Percentiles rank a stretch among this genome's conserved stretches.
Evolutionary conservation across 73 alveolate genomes (phyloP).

Genomic region (Blepharisma stoltei): DNA sequence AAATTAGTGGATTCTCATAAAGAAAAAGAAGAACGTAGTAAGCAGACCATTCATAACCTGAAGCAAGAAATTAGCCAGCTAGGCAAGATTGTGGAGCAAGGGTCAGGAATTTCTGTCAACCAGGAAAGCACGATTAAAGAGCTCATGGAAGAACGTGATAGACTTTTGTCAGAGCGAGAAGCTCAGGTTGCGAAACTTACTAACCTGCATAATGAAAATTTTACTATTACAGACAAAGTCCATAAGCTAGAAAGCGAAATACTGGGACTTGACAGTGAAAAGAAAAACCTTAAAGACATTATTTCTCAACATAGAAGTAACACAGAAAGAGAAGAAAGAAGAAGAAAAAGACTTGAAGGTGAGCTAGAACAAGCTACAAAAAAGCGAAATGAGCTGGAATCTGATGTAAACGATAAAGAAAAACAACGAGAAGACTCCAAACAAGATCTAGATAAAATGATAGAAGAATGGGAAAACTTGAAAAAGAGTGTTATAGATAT

Average conservation of each 20-base stretch:
- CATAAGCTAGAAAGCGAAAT: conserved; percentile 54
- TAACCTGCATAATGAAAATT: conserved; percentile 39
- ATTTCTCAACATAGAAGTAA: conserved; percentile 49
- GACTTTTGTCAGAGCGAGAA: conserved; percentile 45
- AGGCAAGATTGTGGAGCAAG: conserved; percentile 62
- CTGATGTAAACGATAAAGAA: conserved; percentile 42
- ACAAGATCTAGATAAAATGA: conserved; percentile 40
- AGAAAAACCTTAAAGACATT: conserved; percentile 51
- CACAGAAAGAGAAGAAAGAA: conserved; percentile 55
- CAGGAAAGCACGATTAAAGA: conserved; percentile 64
- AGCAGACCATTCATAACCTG: conserved; percentile 77
- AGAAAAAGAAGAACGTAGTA: conserved; percentile 85
- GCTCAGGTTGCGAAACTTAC: conserved; percentile 48
- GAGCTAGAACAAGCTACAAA: conserved; percentile 49
- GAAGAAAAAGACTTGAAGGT: conserved; percentile 57
- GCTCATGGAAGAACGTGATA: conserved; percentile 50
- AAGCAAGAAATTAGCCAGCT: conserved; percentile 69
- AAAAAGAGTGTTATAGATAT: conserved; percentile 6
- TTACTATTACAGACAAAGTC: conserved; percentile 36
- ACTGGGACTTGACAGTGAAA: conserved; percentile 45
- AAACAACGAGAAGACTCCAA: conserved; percentile 29
- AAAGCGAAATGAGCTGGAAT: conserved; percentile 41
- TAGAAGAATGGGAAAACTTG: conserved; percentile 33
- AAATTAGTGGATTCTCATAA: conserved; percentile 76
- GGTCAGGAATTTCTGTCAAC: conserved; percentile 64